Percentiles rank a stretch among this genome's conserved stretches.
Conservation (phyloP, 208 protist genomes). For the Acanthamoeba rhysodes region DNA sequence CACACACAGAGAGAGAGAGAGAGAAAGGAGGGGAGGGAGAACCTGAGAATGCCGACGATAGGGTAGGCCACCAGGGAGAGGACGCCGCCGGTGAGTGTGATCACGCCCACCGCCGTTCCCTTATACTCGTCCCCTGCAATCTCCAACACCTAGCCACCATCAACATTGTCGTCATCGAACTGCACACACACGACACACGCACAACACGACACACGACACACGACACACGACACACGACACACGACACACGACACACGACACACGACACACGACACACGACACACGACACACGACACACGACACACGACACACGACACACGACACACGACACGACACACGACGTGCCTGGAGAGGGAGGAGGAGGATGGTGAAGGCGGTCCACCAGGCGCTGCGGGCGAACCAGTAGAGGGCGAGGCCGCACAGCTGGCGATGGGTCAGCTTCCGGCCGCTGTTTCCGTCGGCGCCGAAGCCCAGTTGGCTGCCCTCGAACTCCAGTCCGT, state of each 20-base stretch:
- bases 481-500: background rate
- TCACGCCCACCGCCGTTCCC: conserved; percentile 6
- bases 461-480: background rate
- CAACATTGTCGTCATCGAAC: no score
- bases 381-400: conserved; percentile 30
- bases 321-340: background rate
- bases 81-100: background rate
- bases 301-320: background rate
- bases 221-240: background rate
- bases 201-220: no score
- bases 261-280: background rate
- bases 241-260: background rate
- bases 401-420: conserved; percentile 10
- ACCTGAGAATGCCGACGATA: conserved; percentile 56
- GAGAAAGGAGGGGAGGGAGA: background rate
- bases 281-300: no score
- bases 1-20: background rate
- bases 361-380: conserved; percentile 10
- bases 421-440: background rate
- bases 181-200: no score
- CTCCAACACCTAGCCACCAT: background rate
- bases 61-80: conserved; percentile 2
- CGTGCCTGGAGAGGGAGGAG: background rate
- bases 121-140: conserved; percentile 28
- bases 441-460: background rate